Evolutionary conservation across 2,329 filamentous ascomycete genomes (phyloP), one percentile per base, ranked within the genome.

Genomic region (Aspergillus tamarii): DNA sequence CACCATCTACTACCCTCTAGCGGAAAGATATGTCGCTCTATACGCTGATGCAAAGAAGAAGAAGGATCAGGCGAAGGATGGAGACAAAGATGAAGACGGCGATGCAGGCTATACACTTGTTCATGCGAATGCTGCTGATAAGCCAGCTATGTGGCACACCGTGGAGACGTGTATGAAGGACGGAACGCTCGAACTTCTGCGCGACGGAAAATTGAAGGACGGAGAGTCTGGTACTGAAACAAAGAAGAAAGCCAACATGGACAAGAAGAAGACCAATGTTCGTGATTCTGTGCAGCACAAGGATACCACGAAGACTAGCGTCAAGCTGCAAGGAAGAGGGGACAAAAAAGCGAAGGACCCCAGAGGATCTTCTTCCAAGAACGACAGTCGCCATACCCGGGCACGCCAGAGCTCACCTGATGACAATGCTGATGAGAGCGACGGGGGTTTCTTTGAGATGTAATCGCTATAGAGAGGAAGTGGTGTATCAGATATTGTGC

Each of bases 1-100:
- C 73, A 84, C 87, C 9, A 81, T 86, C 45, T 89, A 87, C 73
- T 88, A 84, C 66, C 88, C 88, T 16, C 80, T 89, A 26, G 82
- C 83, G 61, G 81, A 85, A 70, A 84, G 86, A 63, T 90, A 90
- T 74, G 80, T 85, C 14, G 83, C 85, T 23, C 74, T 89, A 3
- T 89, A 84, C 66, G 79, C 81, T 9, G 76, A 74, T 60, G 69
- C 74, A 61, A 66, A 79, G 57, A 69, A 74, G 34, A 69, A 76
- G 16, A 71, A 72, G n/a, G 70, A 64, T 46, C 7, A 59, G 2
- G 36, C 30, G 6, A 41, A 66, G 48, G 65, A 60, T 11, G 67
- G 58, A 4, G 61, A 67, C 1, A 60, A 65, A 12, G 50, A 67
- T 4, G 67, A 72, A n/a, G 67, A 67, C 8, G 55, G 63, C 8